A percentile compares a stretch with the other conserved stretches of the same genome.
phyloP scores from a whole-genome alignment of 139 green algal genomes.

The Trebouxia sp. region DNA sequence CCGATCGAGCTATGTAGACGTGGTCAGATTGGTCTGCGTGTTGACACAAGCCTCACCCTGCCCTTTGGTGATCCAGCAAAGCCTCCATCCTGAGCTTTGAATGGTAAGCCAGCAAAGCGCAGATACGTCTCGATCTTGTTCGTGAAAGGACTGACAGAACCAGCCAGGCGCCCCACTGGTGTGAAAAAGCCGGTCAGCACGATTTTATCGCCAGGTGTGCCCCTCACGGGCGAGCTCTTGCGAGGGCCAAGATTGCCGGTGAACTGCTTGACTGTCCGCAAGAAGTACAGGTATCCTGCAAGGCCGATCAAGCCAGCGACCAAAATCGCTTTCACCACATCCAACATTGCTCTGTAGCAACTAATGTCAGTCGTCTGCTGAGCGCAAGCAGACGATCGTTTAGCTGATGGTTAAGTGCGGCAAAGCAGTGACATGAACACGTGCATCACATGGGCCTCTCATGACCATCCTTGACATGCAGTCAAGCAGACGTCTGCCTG shows the following conservation, averaged over 20 bases:
- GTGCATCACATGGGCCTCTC: too few relatives aligned
- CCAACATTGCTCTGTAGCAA: too few relatives aligned
- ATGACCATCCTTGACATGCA: too few relatives aligned
- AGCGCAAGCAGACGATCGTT: too few relatives aligned
- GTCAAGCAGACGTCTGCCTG: too few relatives aligned
- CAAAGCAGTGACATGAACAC: too few relatives aligned
- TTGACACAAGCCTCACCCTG: background rate
- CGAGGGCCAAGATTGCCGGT: conserved; percentile 9
- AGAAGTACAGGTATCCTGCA: conserved; percentile 8
- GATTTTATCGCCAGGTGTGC: background rate
- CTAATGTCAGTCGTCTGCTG: too few relatives aligned
- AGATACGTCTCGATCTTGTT: conserved; percentile 20
- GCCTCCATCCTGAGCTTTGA: background rate
- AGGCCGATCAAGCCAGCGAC: background rate
- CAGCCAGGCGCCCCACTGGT: background rate
- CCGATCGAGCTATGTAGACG: too few relatives aligned
- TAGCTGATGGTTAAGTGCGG: too few relatives aligned
- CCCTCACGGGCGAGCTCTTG: background rate
- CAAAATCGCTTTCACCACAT: too few relatives aligned
- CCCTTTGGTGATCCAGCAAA: conserved; percentile 11
- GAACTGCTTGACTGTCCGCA: background rate
- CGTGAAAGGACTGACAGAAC: conserved; percentile 16
- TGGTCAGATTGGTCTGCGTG: too few relatives aligned
- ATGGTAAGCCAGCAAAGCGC: conserved; percentile 10
- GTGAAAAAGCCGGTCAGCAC: background rate